Conservation (phyloP, 495 filamentous ascomycete species). For the Cladorrhinum samala region DNA sequence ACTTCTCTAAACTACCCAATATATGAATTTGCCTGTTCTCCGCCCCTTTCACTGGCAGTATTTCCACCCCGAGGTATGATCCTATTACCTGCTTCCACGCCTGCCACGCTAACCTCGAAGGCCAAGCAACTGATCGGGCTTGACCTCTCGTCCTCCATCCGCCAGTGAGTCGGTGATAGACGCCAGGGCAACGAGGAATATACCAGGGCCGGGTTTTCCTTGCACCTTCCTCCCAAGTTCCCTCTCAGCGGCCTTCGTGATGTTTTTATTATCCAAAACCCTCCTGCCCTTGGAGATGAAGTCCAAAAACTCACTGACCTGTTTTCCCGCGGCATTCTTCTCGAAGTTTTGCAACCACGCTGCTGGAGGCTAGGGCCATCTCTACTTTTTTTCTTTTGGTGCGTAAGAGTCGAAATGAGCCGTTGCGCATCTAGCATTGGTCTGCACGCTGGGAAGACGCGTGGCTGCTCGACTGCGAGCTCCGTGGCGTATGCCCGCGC, state of each 20-base stretch:
- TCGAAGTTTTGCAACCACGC: conserved; percentile 21
- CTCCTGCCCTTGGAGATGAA: conserved; percentile 37
- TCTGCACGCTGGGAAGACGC: conserved; percentile 58
- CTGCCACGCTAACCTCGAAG: conserved; percentile 82
- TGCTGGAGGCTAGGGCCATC: conserved; percentile 27
- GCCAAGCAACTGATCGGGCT: conserved; percentile 76
- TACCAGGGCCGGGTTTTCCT: conserved; percentile 84
- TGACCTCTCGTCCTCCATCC: conserved; percentile 23
- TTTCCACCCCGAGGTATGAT: conserved; percentile 53
- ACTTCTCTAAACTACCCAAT: conserved; percentile 54
- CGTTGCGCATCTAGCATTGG: conserved; percentile 66
- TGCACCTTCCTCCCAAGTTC: conserved; percentile 43
- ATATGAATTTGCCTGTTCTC: conserved; percentile 62
- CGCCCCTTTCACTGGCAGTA: conserved; percentile 40
- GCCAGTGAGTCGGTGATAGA: conserved; percentile 59
- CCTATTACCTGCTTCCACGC: conserved; percentile 74
- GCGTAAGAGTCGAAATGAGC: conserved; percentile 47
- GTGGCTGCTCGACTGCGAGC: conserved; percentile 47
- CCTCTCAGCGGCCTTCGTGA: conserved; percentile 40
- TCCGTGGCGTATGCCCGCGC: conserved; percentile 49
- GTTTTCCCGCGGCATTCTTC: conserved; percentile 17
- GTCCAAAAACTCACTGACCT: conserved; percentile 19
- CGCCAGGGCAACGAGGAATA: conserved; percentile 73
- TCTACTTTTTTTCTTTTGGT: conserved; percentile 16
- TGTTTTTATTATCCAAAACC: conserved; percentile 68